Base-by-base conservation (phyloP, 495 filamentous ascomycete genomes). In the Xylaria palmicola region DNA sequence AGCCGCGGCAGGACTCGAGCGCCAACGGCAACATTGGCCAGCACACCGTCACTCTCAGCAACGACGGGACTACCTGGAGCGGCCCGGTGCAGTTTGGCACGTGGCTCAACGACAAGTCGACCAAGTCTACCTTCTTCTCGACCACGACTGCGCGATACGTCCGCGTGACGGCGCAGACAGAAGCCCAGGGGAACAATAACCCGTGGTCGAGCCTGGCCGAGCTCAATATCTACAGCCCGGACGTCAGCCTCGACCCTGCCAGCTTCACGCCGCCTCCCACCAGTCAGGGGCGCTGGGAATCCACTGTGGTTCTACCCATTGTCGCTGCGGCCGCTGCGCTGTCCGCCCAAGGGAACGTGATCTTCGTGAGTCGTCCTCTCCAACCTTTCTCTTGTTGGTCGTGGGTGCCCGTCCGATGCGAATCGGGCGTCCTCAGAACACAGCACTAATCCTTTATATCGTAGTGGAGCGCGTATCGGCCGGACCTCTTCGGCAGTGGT, bases 251-350 rank as follows among this genome's bases (percentile, higher is more conserved):
- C 19, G 34, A 52, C 47, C 20, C 57, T 30, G 32, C 44, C 36
- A 43, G 36, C 15, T 60, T 60, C 19, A 12, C 2, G 37, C 36
- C 57, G 13, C 57, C 34, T 56, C 74, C 43, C 65, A 67, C 52
- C n/a, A 65, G 57, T 32, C 53, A 63, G 13, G 80, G 80, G 32
- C 32, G 66, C 34, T 85, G 82, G 82, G 75, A 74, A 6, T 69
- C 77, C 12, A 82, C 79, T 1, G 70, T 86, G 26, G 75, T 82
- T 34, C 75, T 85, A 32, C 83, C 83, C 13, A 62, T 86, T 7
- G 76, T 83, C 2, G 74, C 83, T 20, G 81, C 75, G 74, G 57
- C 57, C 6, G 57, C 36, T 1, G 57, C 57, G 17, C 17, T 60
- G 12, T 60, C 57, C 17, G 37, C 37, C 7, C 47, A 60, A 20